A percentile compares a stretch with the other conserved stretches of the same genome.
Evolutionary conservation across 2,329 filamentous ascomycete genomes (phyloP).

Genomic region (Trichoderma pleuroti): DNA sequence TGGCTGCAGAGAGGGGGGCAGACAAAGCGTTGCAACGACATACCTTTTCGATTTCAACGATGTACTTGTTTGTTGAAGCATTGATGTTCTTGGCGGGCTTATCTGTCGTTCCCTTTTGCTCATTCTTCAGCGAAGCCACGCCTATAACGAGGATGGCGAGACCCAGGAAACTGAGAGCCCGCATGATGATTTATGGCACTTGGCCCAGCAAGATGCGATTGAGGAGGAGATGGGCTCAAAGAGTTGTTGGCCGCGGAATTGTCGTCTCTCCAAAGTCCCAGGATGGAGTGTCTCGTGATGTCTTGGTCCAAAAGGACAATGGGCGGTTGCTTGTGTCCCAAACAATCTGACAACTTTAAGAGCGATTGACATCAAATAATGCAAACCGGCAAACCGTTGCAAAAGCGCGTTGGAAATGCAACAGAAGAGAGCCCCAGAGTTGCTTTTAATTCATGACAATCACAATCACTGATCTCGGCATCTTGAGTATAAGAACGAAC

Average conservation of each 20-base stretch:
- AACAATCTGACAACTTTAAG: background rate
- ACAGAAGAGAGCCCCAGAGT: background rate
- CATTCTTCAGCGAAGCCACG: background rate
- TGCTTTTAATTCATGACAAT: background rate
- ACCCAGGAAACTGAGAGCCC: background rate
- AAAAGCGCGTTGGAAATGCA: background rate
- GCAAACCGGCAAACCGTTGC: background rate
- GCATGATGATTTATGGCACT: background rate
- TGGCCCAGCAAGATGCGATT: background rate
- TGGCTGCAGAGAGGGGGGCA: background rate
- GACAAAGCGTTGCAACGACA: background rate
- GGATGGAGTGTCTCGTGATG: background rate
- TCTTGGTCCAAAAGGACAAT: background rate
- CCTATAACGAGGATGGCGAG: background rate
- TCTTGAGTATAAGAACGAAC: background rate
- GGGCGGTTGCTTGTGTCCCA: background rate
- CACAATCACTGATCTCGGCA: background rate
- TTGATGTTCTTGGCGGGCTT: background rate
- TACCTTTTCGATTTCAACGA: constrained; percentile 25
- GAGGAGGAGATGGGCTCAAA: background rate
- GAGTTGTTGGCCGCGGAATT: background rate
- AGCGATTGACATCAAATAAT: background rate
- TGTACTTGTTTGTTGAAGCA: constrained; percentile 26
- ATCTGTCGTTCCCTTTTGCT: background rate
- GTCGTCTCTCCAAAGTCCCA: too few species aligned